phyloP scores from a whole-genome alignment of 768 basidiomycete species.

The Lentinula aciculospora region DNA sequence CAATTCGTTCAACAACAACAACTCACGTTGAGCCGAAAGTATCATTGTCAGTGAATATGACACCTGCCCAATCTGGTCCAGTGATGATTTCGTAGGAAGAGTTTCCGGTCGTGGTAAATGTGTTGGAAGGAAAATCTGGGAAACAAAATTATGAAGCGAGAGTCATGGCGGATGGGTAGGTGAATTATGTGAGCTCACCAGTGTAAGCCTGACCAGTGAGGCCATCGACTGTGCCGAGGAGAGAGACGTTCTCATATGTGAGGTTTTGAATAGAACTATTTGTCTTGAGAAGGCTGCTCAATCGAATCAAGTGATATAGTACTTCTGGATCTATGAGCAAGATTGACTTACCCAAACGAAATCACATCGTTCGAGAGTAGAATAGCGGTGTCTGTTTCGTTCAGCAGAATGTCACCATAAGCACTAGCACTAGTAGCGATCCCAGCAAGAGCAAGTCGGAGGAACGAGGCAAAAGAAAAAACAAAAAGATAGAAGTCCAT shows the following conservation, averaged over 20 bases:
- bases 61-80: slow-evolving; percentile 18
- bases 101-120: slow-evolving; percentile 11
- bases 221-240: slow-evolving; percentile 16
- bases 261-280: slow-evolving; percentile 18
- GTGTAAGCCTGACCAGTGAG: slow-evolving; percentile 19
- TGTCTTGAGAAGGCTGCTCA: slow-evolving; percentile 8
- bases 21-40: slow-evolving; percentile 9
- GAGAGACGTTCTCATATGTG: slow-evolving; percentile 10
- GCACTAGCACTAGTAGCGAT: not conserved
- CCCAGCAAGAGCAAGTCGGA: not conserved
- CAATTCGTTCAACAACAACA: not conserved
- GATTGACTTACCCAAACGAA: slow-evolving; percentile 9
- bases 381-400: not conserved
- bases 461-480: not conserved
- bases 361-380: slow-evolving; percentile 7
- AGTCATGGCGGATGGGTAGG: no score
- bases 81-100: slow-evolving; percentile 4
- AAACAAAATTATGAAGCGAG: not conserved
- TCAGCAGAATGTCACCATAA: not conserved
- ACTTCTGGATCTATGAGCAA: not conserved
- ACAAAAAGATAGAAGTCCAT: not conserved
- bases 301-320: not conserved
- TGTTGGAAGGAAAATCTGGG: slow-evolving; percentile 17
- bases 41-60: slow-evolving; percentile 20
- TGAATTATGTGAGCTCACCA: not conserved